phyloP scores from a whole-genome alignment of 495 filamentous ascomycete genomes.

The Hyphodiscus hymeniophilus region DNA sequence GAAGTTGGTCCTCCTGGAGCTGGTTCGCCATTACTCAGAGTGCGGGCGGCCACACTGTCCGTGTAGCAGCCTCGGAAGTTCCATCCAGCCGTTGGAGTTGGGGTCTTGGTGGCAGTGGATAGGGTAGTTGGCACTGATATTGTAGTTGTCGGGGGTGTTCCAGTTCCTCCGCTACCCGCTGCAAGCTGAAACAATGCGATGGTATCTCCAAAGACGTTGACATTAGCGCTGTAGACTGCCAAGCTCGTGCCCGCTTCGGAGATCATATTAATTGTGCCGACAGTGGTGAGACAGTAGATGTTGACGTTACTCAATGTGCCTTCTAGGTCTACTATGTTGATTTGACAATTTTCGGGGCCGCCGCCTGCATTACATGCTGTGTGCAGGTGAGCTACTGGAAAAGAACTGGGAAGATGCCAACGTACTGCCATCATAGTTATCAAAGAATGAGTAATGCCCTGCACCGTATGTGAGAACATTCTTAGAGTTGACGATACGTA shows the following conservation, averaged over 20 bases:
- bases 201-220: conserved; percentile 44
- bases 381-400: conserved; percentile 29
- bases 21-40: background rate
- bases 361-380: conserved; percentile 35
- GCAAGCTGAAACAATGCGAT: conserved; percentile 42
- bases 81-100: too few species aligned
- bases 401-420: background rate
- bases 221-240: conserved; percentile 44
- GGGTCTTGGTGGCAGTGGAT: too few species aligned
- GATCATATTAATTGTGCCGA: conserved; percentile 18
- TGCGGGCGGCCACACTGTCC: conserved; percentile 11
- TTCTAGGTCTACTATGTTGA: conserved; percentile 50
- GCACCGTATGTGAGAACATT: conserved; percentile 60
- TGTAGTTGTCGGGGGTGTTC: too few species aligned
- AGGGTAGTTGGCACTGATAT: too few species aligned
- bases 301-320: conserved; percentile 7
- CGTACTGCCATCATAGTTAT: conserved; percentile 32
- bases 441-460: conserved; percentile 74
- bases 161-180: too few species aligned
- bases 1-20: conserved; percentile 13
- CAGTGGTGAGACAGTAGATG: conserved; percentile 22
- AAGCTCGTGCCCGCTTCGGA: conserved; percentile 38
- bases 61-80: conserved; percentile 12
- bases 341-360: conserved; percentile 48
- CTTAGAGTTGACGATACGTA: conserved; percentile 42